Conservation (phyloP, 768 basidiomycete species). For the Tylopilus vinaceipallidus region DNA sequence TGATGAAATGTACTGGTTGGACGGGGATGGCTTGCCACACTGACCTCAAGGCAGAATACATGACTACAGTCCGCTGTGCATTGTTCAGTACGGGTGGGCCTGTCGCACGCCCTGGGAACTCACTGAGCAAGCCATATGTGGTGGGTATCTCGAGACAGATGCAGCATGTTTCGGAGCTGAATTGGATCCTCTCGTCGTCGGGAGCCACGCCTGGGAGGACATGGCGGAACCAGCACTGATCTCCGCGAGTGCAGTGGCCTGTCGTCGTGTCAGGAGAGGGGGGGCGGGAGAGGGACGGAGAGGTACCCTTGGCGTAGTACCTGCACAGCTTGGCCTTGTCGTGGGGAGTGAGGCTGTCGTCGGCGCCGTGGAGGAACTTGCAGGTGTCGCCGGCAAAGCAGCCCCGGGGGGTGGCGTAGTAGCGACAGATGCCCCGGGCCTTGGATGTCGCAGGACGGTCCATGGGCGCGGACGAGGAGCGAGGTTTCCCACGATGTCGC, state of each 20-base stretch:
- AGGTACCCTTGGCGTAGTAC: slow-evolving; percentile 59
- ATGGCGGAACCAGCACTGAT: slow-evolving; percentile 76
- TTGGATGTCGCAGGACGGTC: slow-evolving; percentile 67
- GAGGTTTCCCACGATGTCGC: slow-evolving; percentile 53
- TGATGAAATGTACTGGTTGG: slow-evolving; percentile 5
- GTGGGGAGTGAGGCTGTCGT: slow-evolving; percentile 57
- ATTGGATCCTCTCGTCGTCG: slow-evolving; percentile 24
- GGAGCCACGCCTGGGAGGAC: slow-evolving; percentile 24
- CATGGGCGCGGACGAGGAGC: slow-evolving; percentile 35
- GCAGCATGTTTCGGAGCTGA: slow-evolving; percentile 54
- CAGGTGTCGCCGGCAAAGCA: slow-evolving; percentile 68
- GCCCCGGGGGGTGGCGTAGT: slow-evolving; percentile 60
- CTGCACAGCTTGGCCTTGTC: slow-evolving; percentile 70
- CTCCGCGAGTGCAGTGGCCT: slow-evolving; percentile 74
- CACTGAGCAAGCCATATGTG: slow-evolving; percentile 68
- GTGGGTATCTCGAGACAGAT: slow-evolving; percentile 75
- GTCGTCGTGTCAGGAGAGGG: background rate
- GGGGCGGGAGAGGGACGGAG: background rate
- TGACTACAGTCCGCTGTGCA: slow-evolving; percentile 67
- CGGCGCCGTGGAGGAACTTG: slow-evolving; percentile 72
- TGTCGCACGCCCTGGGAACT: slow-evolving; percentile 12
- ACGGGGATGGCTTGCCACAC: slow-evolving; percentile 14
- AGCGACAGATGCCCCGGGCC: slow-evolving; percentile 67
- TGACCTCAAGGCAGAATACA: slow-evolving; percentile 70
- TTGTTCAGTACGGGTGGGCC: slow-evolving; percentile 5